Conservation (phyloP, 2,329 filamentous ascomycete genomes). For the Stachybotrys chartarum region DNA sequence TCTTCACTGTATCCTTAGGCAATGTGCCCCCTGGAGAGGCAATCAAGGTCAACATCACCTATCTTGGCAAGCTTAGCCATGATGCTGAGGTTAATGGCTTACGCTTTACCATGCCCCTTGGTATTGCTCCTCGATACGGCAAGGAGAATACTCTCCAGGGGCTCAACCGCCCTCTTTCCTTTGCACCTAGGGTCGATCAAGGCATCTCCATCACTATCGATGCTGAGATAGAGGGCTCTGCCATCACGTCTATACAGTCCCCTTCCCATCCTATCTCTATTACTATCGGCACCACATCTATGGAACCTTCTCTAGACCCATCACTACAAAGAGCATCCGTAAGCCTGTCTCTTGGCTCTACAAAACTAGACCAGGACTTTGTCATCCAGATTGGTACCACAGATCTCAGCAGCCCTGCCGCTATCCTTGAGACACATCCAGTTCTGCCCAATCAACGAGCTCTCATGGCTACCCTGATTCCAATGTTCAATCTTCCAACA, state of each 20-base stretch:
- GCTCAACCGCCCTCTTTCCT: no score
- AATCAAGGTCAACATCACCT: slow-evolving; percentile 55
- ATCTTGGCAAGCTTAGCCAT: slow-evolving; percentile 65
- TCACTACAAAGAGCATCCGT: slow-evolving; percentile 55
- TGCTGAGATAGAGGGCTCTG: slow-evolving; percentile 25
- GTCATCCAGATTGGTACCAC: slow-evolving; percentile 57
- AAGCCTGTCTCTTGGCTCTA: slow-evolving; percentile 43
- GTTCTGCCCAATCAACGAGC: slow-evolving; percentile 54
- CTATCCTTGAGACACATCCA: slow-evolving; percentile 60
- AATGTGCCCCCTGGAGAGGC: slow-evolving; percentile 55
- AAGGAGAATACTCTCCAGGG: neutral
- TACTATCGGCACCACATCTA: slow-evolving; percentile 48
- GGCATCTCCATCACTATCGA: neutral
- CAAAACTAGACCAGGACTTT: slow-evolving; percentile 57
- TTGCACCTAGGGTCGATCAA: neutral
- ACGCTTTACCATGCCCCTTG: slow-evolving; percentile 61
- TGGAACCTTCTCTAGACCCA: slow-evolving; percentile 34
- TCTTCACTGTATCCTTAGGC: slow-evolving; percentile 61
- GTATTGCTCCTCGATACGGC: slow-evolving; percentile 62
- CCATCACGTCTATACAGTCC: slow-evolving; percentile 53
- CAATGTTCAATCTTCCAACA: slow-evolving; percentile 56
- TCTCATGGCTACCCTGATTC: slow-evolving; percentile 64
- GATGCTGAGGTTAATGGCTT: slow-evolving; percentile 61
- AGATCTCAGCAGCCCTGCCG: slow-evolving; percentile 52
- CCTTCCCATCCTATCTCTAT: slow-evolving; percentile 63